Base-by-base conservation (phyloP, 768 basidiomycete genomes). In the Asterophora lycoperdoides region DNA sequence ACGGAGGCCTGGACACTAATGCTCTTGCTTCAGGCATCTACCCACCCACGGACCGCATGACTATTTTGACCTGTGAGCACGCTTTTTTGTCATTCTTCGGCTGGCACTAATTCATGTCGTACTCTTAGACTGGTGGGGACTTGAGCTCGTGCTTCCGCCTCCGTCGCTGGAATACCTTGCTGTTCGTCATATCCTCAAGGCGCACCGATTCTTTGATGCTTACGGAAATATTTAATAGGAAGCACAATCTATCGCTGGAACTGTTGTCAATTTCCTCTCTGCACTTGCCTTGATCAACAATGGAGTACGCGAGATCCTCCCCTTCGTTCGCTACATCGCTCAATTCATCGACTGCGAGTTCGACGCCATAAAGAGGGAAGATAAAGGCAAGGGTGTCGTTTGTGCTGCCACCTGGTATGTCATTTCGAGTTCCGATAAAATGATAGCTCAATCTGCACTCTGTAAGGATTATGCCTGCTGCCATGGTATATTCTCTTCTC, bases 351-450 rank as follows among this genome's bases (percentile, higher is more conserved):
- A 93, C 55, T 80, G 78, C 37, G 89, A 94, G 60, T 91, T 81
- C 73, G 67, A 64, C 39, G 48, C 74, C 34, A 87, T 93, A 61
- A 74, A 78, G 58, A 67, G 60, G 17, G 79, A 84, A 56, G 75
- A 93, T 56, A 59, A 69, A 43, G 90, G 91, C 1, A 64, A 79
- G 58, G 91, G 91, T 15, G 92, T 93, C 32, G 82, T 93, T 29
- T 90, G 91, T 60, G 86, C 89, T 41, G 86, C 91, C 5, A 94
- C 91, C n/a, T 93, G 91, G 88, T 84, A 58, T 20, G 73, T 64
- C 29, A 10, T 38, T 34, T 34, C 23, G 15, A 14, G 32, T 30
- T 8, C 8, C 11, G 5, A 29, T 48, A 32, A 8, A n/a, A 11
- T 19, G 11, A 29, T 6, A 18, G n/a, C 5, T 38, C n/a, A n/a